Base-by-base conservation (phyloP, 106 monocot genomes). In the Allium fistulosum region DNA sequence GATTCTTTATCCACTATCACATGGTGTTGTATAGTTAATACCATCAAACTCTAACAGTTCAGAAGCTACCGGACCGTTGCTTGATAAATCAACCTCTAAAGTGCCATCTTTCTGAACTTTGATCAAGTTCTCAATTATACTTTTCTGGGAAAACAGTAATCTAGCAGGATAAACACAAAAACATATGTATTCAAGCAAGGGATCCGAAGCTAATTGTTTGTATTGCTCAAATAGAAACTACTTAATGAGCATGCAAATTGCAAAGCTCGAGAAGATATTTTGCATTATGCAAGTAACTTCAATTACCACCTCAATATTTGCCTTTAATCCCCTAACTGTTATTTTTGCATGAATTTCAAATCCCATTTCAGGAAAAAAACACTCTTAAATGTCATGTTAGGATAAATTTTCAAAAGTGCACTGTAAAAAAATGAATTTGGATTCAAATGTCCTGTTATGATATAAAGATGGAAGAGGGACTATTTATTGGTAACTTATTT, bases 21-120 rank as follows among this genome's bases (percentile, higher is more conserved):
- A 59, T 26, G 69, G 17, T 18, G 22, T 12, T 18, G 22, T 12
- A 71, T 63, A 75, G 81, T 81, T 78, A 57, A 76, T 69, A 63
- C 77, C 72, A 87, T 92, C 92, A 71, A 99, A 76, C 77, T 92
- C 87, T 53, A 90, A 75, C 11, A 99, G 72, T 64, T 99, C 97
- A 69, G 97, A 92, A 48, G 97, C 89, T 61, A 99, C 78, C 48
- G 82, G 78, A 4, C 63, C 72, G 72, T 59, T 75, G 11, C 61
- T 63, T 53, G 70, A 65, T 67, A 87, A 74, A 74, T 90, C 76
- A 68, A 99, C 89, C 65, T 99, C 86, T 66, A 92, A 47, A 26
- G 82, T 82, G 53, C 87, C 97, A 84, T 99, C 89, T 48, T 84
- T 85, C 58, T 99, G 86, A 49, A 92, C 75, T 82, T 85, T 92